Base-by-base conservation (phyloP, 768 basidiomycete species). In the Cystobasidium tubakii region DNA sequence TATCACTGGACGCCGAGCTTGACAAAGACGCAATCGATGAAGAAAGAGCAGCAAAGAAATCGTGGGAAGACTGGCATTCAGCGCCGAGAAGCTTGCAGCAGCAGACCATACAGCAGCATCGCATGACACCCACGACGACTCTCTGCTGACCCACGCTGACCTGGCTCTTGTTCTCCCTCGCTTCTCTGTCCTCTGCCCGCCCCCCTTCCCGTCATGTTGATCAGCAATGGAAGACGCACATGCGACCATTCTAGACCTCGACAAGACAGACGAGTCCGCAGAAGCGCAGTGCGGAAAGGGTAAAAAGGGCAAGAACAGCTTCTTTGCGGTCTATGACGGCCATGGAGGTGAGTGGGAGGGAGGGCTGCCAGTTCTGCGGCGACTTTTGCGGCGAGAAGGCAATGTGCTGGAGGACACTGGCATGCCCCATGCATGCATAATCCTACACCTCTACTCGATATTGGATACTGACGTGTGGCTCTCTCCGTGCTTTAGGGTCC, bases 181-280 rank as follows among this genome's bases (percentile, higher is more conserved):
- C 46, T 4, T 50, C 21, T 6, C 21, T 19, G 3, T 19, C 46
- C 46, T 15, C 10, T 21, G 46, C 46, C 46, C 46, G 46, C 46
- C 46, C n/a, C n/a, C n/a, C n/a, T n/a, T 50, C 46, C 46, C 46
- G 46, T 50, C 46, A 50, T 50, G 7, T 33, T 73, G 74, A 50
- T 65, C 79, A 99, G 95, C 88, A 78, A 98, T 99, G 96, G 96
- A 99, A 83, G 95, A 99, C 79, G 87, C 95, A 0, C 95, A 98
- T 82, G 55, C 82, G 78, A 25, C 80, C 77, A 21, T 74, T 67
- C 29, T 77, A 57, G 53, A 67, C 66, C 60, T 80, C 29, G 77
- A 75, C 13, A 74, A 75, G 25, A 39, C 43, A 23, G 66, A 66
- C 17, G 31, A 73, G 50, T 43, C 55, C 0, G 75, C 77, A 1